A percentile compares a stretch with the other conserved stretches of the same genome.
Evolutionary conservation across 75 land plant genomes (phyloP).

Genomic region (Adiantum capillusveneris): DNA sequence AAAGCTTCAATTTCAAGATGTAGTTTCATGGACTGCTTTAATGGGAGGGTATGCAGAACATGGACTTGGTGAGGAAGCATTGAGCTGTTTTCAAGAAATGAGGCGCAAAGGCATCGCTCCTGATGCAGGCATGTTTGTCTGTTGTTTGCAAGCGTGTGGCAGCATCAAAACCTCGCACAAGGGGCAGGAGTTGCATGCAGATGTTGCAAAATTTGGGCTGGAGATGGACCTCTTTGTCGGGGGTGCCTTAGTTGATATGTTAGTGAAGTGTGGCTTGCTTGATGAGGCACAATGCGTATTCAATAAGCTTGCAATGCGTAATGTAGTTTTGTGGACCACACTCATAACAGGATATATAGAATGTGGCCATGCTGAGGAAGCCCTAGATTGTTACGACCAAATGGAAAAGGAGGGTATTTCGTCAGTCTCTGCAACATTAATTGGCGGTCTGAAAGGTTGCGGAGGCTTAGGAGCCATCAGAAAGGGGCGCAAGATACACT

Average conservation of each 20-base stretch:
- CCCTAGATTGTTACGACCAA: constrained; percentile 15
- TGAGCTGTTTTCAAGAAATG: constrained; percentile 32
- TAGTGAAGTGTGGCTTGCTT: constrained; percentile 1
- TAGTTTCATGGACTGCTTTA: constrained; percentile 58
- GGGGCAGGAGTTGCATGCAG: constrained; percentile 35
- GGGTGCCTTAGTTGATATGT: constrained; percentile 11
- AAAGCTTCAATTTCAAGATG: constrained; percentile 43
- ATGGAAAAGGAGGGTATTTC: constrained; percentile 22
- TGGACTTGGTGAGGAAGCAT: constrained; percentile 34
- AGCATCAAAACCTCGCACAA: background rate
- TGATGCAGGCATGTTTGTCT: constrained; percentile 50
- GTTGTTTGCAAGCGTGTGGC: background rate
- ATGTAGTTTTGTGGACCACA: constrained; percentile 42
- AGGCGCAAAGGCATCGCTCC: constrained; percentile 38
- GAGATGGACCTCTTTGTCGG: constrained; percentile 32
- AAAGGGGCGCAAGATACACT: constrained; percentile 29
- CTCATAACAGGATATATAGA: constrained; percentile 39
- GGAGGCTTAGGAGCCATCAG: constrained; percentile 15
- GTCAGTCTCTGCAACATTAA: constrained; percentile 21
- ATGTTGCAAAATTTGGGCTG: constrained; percentile 26
- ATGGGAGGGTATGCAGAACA: constrained; percentile 47
- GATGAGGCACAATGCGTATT: background rate
- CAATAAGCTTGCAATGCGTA: constrained; percentile 8
- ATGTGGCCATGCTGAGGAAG: constrained; percentile 20
- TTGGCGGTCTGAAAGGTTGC: constrained; percentile 23